A percentile compares a stretch with the other conserved stretches of the same genome.
phyloP scores from a whole-genome alignment of 1,139 yeast species.

The Yamadazyma blattariae region DNA sequence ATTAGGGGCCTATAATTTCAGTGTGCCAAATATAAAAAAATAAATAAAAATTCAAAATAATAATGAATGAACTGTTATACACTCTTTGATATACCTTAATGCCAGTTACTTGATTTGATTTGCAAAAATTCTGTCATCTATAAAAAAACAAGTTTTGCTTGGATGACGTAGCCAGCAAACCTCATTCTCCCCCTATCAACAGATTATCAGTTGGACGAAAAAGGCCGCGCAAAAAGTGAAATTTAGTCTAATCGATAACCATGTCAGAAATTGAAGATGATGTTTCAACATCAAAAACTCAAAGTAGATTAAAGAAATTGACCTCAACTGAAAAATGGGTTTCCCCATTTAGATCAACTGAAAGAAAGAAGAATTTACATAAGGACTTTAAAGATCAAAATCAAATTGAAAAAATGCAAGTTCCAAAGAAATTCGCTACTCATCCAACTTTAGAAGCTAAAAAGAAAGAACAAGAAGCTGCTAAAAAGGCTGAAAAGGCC shows the following conservation, averaged over 20 bases:
- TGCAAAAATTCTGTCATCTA: too few relatives aligned
- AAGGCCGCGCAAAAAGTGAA: neutral
- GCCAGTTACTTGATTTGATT: too few relatives aligned
- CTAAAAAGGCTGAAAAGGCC: constrained; percentile 17
- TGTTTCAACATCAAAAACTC: constrained; percentile 7
- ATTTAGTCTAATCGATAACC: neutral
- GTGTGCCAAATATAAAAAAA: too few relatives aligned
- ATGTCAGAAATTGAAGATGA: constrained; percentile 7
- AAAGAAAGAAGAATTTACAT: constrained; percentile 28
- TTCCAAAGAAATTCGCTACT: constrained; percentile 40
- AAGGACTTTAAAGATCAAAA: constrained; percentile 37
- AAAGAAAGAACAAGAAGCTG: constrained; percentile 18
- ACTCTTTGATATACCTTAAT: too few relatives aligned
- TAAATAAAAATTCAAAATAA: too few relatives aligned
- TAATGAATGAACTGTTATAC: too few relatives aligned
- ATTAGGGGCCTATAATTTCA: too few relatives aligned
- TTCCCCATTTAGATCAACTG: constrained; percentile 46
- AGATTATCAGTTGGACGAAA: constrained; percentile 2
- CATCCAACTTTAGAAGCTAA: constrained; percentile 42
- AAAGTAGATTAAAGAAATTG: constrained; percentile 35
- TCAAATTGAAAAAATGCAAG: constrained; percentile 32
- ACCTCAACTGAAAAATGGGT: constrained; percentile 43
- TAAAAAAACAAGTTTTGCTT: too few relatives aligned
- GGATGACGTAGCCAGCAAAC: constrained; percentile 4
- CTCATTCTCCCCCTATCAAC: constrained; percentile 2